Evolutionary conservation across 257 asterid species (phyloP).

Genomic region (Voacanga thouarsii): DNA sequence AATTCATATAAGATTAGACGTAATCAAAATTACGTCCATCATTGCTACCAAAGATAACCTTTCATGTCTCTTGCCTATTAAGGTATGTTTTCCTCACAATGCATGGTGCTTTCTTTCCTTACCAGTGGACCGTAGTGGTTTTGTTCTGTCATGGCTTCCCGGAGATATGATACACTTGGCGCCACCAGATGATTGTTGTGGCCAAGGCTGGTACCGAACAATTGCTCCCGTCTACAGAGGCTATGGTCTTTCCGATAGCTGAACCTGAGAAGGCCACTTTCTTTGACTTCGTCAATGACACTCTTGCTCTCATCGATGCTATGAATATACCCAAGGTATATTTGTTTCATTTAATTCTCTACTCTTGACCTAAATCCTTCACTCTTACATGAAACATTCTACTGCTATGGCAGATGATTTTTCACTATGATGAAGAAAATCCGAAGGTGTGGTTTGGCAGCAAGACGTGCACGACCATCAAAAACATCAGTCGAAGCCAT

Average conservation of each 20-base stretch:
- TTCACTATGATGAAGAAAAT: not conserved
- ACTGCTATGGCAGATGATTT: not conserved
- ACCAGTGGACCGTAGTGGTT: conserved; percentile 18
- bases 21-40: too few species aligned
- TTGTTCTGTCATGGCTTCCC: conserved; percentile 33
- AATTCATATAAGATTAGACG: too few species aligned
- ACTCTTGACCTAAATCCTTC: not conserved
- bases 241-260: conserved; percentile 47
- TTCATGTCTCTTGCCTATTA: too few species aligned
- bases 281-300: not conserved
- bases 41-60: too few species aligned
- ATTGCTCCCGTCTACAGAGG: conserved; percentile 66
- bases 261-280: conserved; percentile 42
- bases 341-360: too few species aligned
- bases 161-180: conserved; percentile 42
- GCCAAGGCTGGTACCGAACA: conserved; percentile 51
- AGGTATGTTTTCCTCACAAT: too few species aligned
- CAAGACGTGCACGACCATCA: not conserved
- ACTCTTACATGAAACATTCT: not conserved
- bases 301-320: conserved; percentile 30
- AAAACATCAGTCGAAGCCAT: not conserved
- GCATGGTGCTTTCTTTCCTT: too few species aligned
- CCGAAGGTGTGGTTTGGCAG: too few species aligned
- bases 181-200: conserved; percentile 34
- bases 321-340: conserved; percentile 47